phyloP scores from a whole-genome alignment of 345 rosid genomes.

The Aegle marmelos region DNA sequence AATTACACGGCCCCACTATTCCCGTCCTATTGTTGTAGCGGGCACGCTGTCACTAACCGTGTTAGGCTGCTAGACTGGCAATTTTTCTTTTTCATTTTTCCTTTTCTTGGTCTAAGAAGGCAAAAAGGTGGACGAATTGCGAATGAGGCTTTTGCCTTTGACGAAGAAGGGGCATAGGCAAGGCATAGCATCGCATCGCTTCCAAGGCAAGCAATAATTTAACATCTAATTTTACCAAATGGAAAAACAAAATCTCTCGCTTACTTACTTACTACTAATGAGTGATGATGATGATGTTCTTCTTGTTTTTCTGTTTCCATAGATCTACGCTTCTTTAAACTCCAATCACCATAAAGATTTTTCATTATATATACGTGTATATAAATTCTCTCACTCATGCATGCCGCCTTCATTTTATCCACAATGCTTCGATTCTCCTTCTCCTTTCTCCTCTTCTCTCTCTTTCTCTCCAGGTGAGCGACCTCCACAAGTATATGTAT shows the following conservation, averaged over 20 bases:
- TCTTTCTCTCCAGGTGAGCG: constrained; percentile 1
- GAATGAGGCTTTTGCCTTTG: constrained; percentile 23
- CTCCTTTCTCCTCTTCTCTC: background rate
- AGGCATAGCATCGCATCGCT: constrained; percentile 28
- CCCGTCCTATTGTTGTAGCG: background rate
- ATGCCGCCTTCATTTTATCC: background rate
- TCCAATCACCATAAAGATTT: background rate
- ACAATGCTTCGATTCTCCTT: background rate
- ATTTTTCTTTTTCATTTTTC: background rate
- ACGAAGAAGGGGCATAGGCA: constrained; percentile 10
- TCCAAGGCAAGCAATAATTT: constrained; percentile 35
- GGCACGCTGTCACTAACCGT: no score
- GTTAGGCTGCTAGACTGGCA: constrained; percentile 3
- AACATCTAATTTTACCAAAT: no score
- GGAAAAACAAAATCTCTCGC: constrained; percentile 1
- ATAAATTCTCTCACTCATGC: background rate
- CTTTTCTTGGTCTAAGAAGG: background rate
- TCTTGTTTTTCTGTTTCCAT: background rate
- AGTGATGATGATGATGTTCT: constrained; percentile 13
- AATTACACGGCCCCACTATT: background rate
- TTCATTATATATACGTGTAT: background rate
- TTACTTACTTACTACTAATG: background rate
- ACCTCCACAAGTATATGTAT: no score
- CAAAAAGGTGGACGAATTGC: constrained; percentile 3
- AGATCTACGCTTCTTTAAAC: background rate